Conservation (phyloP, 208 protist species). For the Acanthamoeba rhysodes region DNA sequence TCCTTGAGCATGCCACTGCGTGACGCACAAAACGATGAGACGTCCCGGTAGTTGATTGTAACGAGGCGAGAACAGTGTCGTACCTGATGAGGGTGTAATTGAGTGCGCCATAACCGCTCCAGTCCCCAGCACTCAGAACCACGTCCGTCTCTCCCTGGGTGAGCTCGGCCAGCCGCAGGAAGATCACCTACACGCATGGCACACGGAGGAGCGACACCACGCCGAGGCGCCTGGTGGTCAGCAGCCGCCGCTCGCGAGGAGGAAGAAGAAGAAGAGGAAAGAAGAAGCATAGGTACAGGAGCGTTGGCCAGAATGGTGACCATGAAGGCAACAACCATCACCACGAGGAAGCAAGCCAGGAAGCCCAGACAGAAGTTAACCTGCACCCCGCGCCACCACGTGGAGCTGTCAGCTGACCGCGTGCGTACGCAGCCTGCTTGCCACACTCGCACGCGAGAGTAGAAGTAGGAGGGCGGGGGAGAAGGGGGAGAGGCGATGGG, state of each 20-base stretch:
- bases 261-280: neutral
- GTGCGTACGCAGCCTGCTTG: too few species aligned
- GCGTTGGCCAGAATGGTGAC: slow-evolving; percentile 63
- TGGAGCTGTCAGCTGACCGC: neutral
- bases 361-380: slow-evolving; percentile 64
- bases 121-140: neutral
- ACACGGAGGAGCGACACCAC: too few species aligned
- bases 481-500: neutral
- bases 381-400: neutral
- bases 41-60: neutral
- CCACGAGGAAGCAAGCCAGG: slow-evolving; percentile 72
- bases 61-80: neutral
- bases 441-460: too few species aligned
- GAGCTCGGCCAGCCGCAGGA: slow-evolving; percentile 83
- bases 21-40: neutral
- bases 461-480: too few species aligned
- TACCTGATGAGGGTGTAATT: slow-evolving; percentile 46
- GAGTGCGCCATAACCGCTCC: slow-evolving; percentile 31
- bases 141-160: slow-evolving; percentile 80
- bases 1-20: neutral
- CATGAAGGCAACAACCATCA: slow-evolving; percentile 71
- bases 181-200: slow-evolving; percentile 77
- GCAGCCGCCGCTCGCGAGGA: neutral
- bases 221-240: neutral
- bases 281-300: slow-evolving; percentile 34